Base-by-base conservation (phyloP, 108 stramenopile species). In the Licmophora abbreviata region DNA sequence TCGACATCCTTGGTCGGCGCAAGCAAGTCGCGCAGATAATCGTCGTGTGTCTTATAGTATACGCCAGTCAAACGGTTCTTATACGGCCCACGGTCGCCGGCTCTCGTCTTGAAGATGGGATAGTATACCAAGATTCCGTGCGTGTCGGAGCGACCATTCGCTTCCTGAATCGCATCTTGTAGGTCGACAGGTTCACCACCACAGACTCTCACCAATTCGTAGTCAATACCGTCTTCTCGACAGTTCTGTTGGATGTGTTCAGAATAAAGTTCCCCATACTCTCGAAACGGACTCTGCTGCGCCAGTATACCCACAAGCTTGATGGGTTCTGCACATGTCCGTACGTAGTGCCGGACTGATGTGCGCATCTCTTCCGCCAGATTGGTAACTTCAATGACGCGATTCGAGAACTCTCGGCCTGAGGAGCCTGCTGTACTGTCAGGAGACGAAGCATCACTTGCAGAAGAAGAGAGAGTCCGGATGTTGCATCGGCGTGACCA, bases 41-140 rank as follows among this genome's bases (percentile, higher is more conserved):
- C 92, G 60, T 96, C 95, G 53, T 75, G 52, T 27, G 81, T 72
- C 40, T 84, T 84, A 59, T 88, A 88, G 50, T 79, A 82, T 8
- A 84, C 78, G 4, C 87, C 82, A 5, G 67, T 76, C 8, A 54
- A 36, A 35, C 57, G 27, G 32, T 75, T 63, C 45, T 79, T 79
- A 58, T 73, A 76, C 8, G 69, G 79, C 32, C 77, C 69, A 44
- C 62, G 33, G 12, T 24, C 20, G 49, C 15, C 17, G 27, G 29
- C 17, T 14, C 28, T 14, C 5, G 35, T 52, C 11, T 86, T 86
- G 64, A 84, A 86, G 40, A 93, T 77, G 0, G 96, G 96, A 69
- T 97, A 97, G 68, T 90, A 97, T 15, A 97, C 87, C 47, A 97
- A 59, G 42, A 95, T 83, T 20, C 96, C 96, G 61, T 92, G 81